phyloP scores from a whole-genome alignment of 2,329 filamentous ascomycete species.

The Arachnomyces sp. region DNA sequence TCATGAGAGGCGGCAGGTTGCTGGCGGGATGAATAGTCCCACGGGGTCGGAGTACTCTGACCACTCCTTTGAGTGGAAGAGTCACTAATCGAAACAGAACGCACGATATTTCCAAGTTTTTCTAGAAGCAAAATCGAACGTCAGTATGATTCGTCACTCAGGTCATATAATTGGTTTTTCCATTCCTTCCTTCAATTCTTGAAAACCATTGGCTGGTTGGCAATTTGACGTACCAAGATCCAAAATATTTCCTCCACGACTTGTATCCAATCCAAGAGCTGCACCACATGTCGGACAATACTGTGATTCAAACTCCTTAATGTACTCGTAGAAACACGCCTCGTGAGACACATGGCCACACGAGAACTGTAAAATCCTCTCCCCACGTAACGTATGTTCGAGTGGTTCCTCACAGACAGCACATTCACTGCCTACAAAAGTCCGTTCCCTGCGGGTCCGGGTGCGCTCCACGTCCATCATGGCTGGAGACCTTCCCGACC shows the following conservation, averaged over 20 bases:
- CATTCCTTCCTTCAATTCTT: too few species aligned
- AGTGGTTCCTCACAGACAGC: slow-evolving; percentile 94
- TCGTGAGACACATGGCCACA: slow-evolving; percentile 97
- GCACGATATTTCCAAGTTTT: slow-evolving; percentile 89
- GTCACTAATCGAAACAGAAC: slow-evolving; percentile 67
- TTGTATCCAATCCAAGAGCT: slow-evolving; percentile 84
- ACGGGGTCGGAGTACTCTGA: slow-evolving; percentile 55
- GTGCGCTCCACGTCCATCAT: slow-evolving; percentile 67
- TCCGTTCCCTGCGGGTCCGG: slow-evolving; percentile 77
- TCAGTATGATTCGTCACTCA: neutral
- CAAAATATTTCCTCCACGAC: slow-evolving; percentile 82
- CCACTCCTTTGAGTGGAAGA: slow-evolving; percentile 42
- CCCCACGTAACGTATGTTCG: slow-evolving; percentile 88
- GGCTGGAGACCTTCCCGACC: slow-evolving; percentile 44
- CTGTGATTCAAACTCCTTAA: slow-evolving; percentile 87
- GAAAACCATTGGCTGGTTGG: slow-evolving; percentile 5
- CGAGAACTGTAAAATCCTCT: slow-evolving; percentile 90
- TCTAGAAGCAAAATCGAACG: slow-evolving; percentile 49
- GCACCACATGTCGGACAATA: slow-evolving; percentile 92
- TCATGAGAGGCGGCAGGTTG: slow-evolving; percentile 7
- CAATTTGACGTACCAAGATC: slow-evolving; percentile 63
- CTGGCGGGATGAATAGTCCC: slow-evolving; percentile 36
- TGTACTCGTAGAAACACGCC: slow-evolving; percentile 98
- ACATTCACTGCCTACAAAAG: slow-evolving; percentile 90
- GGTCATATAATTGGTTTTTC: slow-evolving; percentile 1